phyloP scores from a whole-genome alignment of 179 eudicot species.

The Carnegiea gigantea region DNA sequence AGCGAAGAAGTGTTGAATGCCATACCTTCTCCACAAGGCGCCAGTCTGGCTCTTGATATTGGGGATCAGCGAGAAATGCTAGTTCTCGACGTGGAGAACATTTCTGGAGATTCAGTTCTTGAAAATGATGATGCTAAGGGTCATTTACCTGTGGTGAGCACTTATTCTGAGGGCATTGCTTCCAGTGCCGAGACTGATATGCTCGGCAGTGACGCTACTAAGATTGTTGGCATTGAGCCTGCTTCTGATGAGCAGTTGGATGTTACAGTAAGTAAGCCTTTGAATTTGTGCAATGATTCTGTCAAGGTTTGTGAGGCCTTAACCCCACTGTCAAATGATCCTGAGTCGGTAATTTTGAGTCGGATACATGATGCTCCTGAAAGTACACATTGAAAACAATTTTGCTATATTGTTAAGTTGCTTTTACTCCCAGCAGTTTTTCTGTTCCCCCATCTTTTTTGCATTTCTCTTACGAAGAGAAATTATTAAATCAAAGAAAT shows the following conservation, averaged over 20 bases:
- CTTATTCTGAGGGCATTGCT: not conserved
- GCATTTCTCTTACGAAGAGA: conserved; percentile 24
- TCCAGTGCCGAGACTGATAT: conserved; percentile 4
- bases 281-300: conserved; percentile 49
- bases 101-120: conserved; percentile 11
- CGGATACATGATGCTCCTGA: conserved; percentile 97
- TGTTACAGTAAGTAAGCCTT: conserved; percentile 48
- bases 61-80: conserved; percentile 14
- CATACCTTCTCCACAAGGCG: not conserved
- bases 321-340: conserved; percentile 65
- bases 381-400: conserved; percentile 97
- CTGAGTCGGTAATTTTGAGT: conserved; percentile 75
- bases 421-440: conserved; percentile 29
- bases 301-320: conserved; percentile 60
- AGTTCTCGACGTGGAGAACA: conserved; percentile 13
- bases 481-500: conserved; percentile 26
- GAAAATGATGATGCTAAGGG: conserved; percentile 22
- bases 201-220: conserved; percentile 31
- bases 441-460: conserved; percentile 22
- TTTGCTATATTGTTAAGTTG: conserved; percentile 41
- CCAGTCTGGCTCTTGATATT: not conserved
- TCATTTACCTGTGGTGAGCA: conserved; percentile 9
- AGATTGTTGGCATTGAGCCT: conserved; percentile 14
- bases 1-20: not conserved
- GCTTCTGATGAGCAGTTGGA: conserved; percentile 26